Evolutionary conservation across 768 basidiomycete genomes (phyloP).

Genomic region (Trichaptum fuscoviolaceum): DNA sequence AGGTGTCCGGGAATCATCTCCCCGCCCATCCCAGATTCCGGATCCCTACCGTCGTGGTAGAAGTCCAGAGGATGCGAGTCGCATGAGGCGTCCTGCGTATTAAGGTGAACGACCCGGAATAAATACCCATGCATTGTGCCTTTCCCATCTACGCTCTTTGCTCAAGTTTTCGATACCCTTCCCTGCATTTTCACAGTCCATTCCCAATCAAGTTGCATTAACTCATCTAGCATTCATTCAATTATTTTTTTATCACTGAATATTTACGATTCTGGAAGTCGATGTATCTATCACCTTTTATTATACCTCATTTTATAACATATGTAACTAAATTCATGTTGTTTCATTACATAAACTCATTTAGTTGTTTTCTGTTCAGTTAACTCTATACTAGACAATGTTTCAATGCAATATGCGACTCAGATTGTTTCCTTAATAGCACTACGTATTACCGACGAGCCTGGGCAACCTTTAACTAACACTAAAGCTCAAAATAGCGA

Average conservation of each 20-base stretch:
- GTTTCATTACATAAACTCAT: neutral
- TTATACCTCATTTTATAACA: slow-evolving; percentile 1
- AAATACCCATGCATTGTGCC: neutral
- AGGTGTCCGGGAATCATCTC: neutral
- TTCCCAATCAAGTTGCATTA: neutral
- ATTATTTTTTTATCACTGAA: neutral
- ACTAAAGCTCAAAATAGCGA: neutral
- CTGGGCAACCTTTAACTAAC: neutral
- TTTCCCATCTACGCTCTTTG: neutral
- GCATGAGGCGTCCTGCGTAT: neutral
- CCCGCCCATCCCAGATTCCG: neutral
- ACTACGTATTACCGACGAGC: neutral
- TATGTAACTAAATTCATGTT: neutral
- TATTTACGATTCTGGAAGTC: neutral
- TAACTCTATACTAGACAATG: neutral
- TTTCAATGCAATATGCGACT: neutral
- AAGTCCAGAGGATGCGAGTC: neutral
- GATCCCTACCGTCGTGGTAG: slow-evolving; percentile 3
- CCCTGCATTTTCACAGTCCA: neutral
- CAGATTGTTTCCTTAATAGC: neutral
- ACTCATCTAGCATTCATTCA: neutral
- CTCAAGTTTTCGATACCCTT: slow-evolving; percentile 1
- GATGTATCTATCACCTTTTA: neutral
- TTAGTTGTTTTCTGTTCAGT: neutral
- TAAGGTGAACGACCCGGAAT: neutral